These are phyloP conservation scores for Monascus ruber DNA, from an alignment of 2,329 filamentous ascomycete genomes.

Conservation along the genomic window DNA sequence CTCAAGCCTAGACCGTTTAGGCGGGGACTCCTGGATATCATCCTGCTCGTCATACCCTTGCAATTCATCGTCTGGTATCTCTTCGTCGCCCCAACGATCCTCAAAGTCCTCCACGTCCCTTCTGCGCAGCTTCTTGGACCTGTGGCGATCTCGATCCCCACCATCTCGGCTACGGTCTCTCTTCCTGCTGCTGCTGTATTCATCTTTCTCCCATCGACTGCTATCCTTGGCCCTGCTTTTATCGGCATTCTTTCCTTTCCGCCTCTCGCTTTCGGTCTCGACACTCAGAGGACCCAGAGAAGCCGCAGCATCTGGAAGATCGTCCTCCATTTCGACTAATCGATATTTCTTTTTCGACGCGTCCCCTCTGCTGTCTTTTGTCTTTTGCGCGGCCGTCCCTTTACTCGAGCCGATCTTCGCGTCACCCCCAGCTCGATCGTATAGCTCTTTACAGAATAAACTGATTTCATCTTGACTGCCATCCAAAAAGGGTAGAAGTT, in stretches of 20 bases:
- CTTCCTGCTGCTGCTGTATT: conserved; percentile 19
- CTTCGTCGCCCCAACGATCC: conserved; percentile 74
- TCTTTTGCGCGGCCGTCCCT: background rate
- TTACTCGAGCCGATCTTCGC: conserved; percentile 4
- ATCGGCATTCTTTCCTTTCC: conserved; percentile 15
- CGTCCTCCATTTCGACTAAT: conserved; percentile 44
- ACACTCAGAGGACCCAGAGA: conserved; percentile 21
- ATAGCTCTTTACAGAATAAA: conserved; percentile 39
- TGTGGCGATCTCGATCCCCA: conserved; percentile 29
- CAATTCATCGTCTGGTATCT: conserved; percentile 29
- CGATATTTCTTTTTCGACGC: conserved; percentile 40
- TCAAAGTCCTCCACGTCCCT: conserved; percentile 50
- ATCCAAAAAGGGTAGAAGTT: conserved; percentile 43
- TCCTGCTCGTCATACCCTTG: conserved; percentile 38
- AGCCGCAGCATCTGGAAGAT: conserved; percentile 20
- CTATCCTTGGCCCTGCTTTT: conserved; percentile 7
- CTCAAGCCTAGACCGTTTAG: conserved; percentile 60
- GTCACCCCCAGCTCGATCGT: conserved; percentile 20
- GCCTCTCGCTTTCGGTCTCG: conserved; percentile 26
- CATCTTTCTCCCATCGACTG: conserved; percentile 21
- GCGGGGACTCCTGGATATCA: conserved; percentile 57
- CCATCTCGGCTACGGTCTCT: conserved; percentile 26
- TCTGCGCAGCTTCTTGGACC: conserved; percentile 41
- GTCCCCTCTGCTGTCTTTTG: conserved; percentile 13
- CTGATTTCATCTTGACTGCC: conserved; percentile 35